Base-by-base conservation (phyloP, 164 flowering plant genomes). In the Platanus orientalis region DNA sequence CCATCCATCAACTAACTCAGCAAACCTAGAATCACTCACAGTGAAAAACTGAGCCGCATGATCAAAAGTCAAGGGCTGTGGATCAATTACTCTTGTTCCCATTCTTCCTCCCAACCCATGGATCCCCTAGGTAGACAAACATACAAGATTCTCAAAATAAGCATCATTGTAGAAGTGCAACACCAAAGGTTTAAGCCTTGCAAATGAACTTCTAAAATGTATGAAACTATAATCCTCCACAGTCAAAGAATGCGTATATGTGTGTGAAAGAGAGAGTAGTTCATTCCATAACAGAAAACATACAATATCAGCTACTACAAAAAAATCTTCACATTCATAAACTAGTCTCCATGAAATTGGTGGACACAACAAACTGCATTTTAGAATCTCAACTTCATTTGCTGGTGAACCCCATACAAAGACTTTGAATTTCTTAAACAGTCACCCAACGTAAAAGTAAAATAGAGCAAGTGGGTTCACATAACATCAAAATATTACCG, bases 11-110 rank as follows among this genome's bases (percentile, higher is more conserved):
- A 91, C 98, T 76, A 90, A 64, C 75, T 84, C 79, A 29, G 73
- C 73, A 78, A 94, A 91, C 55, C 71, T 69, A 58, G 81, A 73
- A 76, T 94, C 88, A 68, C 77, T 81, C 50, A 79, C 96, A 0
- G 92, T 91, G 64, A 94, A 94, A 76, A 84, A 94, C 71, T 94
- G 98, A 63, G 97, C 96, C 0, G 96, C 97, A 65, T 94, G 98
- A 69, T 94, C 97, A 75, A 94, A 94, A 25, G 80, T 58, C 70
- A 89, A 65, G 16, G 77, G 72, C 55, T 79, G 81, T 55, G 91
- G 85, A 64, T 80, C 93, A 66, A 89, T 72, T n/a, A 76, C 40
- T 72, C 98, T 87, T 16, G 98, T 94, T 32, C 90, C 97, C 95
- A 91, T 80, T 78, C 98, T 83, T 78, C 98, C 98, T 68, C 98